A percentile compares a stretch with the other conserved stretches of the same genome.
Evolutionary conservation across 2,329 filamentous ascomycete genomes (phyloP).

Genomic region (Sarocladium strictum): DNA sequence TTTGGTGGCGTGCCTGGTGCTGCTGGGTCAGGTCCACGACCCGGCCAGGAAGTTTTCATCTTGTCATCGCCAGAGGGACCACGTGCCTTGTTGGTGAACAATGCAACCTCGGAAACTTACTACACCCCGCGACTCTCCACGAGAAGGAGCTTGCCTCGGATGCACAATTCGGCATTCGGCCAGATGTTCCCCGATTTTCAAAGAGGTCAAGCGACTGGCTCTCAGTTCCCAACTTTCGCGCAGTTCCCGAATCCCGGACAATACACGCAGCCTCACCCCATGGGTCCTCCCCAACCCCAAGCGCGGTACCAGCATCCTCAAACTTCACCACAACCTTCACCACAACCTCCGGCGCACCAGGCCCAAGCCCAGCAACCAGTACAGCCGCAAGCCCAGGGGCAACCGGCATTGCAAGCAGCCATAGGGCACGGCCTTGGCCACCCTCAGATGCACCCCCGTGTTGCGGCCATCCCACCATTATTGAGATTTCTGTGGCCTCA

Average conservation of each 20-base stretch:
- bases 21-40: conserved; percentile 18
- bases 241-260: background rate
- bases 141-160: conserved; percentile 21
- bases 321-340: background rate
- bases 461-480: conserved; percentile 21
- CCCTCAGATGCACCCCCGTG: conserved; percentile 31
- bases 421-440: conserved; percentile 13
- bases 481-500: conserved; percentile 47
- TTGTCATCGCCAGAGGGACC: conserved; percentile 55
- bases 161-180: conserved; percentile 15
- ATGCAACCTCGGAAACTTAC: conserved; percentile 41
- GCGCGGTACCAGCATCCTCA: conserved; percentile 13
- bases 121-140: conserved; percentile 36
- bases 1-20: conserved; percentile 12
- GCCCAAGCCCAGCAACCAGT: conserved; percentile 20
- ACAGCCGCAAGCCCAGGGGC: conserved; percentile 20
- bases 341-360: conserved; percentile 14
- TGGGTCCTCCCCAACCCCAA: conserved; percentile 5
- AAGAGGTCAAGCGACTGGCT: background rate
- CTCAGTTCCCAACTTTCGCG: background rate
- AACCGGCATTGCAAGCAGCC: conserved; percentile 12
- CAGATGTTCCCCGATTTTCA: conserved; percentile 11
- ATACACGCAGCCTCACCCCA: background rate
- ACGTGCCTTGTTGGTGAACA: conserved; percentile 50
- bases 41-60: conserved; percentile 50